A percentile compares a stretch with the other conserved stretches of the same genome.
phyloP scores from a whole-genome alignment of 139 green algal genomes.

The Haematococcus sp. region DNA sequence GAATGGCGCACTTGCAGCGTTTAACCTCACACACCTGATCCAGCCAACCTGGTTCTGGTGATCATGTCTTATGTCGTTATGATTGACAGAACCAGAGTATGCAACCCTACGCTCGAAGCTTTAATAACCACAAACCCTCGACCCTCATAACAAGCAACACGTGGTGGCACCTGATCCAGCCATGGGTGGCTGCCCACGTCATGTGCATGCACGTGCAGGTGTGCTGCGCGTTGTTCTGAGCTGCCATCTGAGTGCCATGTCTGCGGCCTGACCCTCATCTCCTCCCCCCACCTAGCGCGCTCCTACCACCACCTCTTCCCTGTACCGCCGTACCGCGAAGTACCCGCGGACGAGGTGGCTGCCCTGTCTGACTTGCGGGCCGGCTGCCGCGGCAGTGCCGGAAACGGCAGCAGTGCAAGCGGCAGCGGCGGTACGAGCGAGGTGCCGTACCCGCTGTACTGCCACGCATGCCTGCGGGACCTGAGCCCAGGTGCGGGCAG shows the following conservation, averaged over 20 bases:
- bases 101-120: too few relatives aligned
- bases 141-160: too few relatives aligned
- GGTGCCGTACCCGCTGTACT: conserved; percentile 22
- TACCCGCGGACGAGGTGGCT: conserved; percentile 8
- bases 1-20: too few relatives aligned
- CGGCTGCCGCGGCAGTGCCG: neutral
- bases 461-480: conserved; percentile 56
- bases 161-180: too few relatives aligned
- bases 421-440: neutral
- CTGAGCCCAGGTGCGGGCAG: neutral
- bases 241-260: conserved; percentile 88
- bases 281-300: conserved; percentile 90
- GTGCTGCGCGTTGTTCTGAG: conserved; percentile 62
- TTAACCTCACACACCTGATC: too few relatives aligned
- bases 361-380: neutral
- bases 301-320: conserved; percentile 99
- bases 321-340: conserved; percentile 73
- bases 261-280: conserved; percentile 93
- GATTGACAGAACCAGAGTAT: too few relatives aligned
- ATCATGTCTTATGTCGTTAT: too few relatives aligned
- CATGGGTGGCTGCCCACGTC: conserved; percentile 23
- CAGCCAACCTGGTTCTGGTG: too few relatives aligned
- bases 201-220: conserved; percentile 14
- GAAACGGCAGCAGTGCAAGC: neutral
- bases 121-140: too few relatives aligned